Evolutionary conservation across 2,329 filamentous ascomycete genomes (phyloP).

Genomic region (Ilyonectria destructans): DNA sequence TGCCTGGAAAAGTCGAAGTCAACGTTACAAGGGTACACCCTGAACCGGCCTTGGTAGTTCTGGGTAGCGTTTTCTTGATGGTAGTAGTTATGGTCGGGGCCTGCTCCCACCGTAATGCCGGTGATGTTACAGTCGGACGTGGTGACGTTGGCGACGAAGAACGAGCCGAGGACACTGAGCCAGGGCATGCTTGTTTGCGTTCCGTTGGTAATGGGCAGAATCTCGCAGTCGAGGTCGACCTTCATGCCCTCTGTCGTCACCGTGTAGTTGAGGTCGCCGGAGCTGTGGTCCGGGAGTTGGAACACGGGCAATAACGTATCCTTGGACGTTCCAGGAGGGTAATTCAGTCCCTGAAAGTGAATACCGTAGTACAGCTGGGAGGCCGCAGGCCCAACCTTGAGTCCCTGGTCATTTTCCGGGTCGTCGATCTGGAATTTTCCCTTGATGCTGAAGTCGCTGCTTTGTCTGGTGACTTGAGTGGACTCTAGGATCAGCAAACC

Average conservation of each 20-base stretch:
- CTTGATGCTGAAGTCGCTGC: slow-evolving; percentile 37
- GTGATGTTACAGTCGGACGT: slow-evolving; percentile 46
- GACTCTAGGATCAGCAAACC: slow-evolving; percentile 51
- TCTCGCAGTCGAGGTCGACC: slow-evolving; percentile 45
- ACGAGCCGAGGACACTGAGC: slow-evolving; percentile 41
- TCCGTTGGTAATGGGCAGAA: slow-evolving; percentile 43
- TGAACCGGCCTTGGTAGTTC: slow-evolving; percentile 47
- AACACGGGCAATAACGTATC: slow-evolving; percentile 36
- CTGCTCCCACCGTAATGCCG: slow-evolving; percentile 43
- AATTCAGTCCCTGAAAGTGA: slow-evolving; percentile 39
- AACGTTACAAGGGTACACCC: slow-evolving; percentile 46
- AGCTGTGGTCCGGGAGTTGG: slow-evolving; percentile 21
- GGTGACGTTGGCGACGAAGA: slow-evolving; percentile 45
- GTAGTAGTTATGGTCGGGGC: slow-evolving; percentile 45
- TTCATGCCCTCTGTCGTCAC: slow-evolving; percentile 42
- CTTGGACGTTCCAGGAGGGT: slow-evolving; percentile 37
- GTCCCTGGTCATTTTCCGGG: slow-evolving; percentile 20
- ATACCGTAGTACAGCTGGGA: slow-evolving; percentile 40
- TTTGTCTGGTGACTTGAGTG: slow-evolving; percentile 41
- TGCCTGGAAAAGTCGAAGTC: slow-evolving; percentile 45
- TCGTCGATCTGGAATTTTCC: slow-evolving; percentile 35
- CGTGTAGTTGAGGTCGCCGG: slow-evolving; percentile 37
- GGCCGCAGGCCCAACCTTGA: slow-evolving; percentile 35
- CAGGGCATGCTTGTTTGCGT: slow-evolving; percentile 40
- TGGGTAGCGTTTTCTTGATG: slow-evolving; percentile 47